Conservation (phyloP, 2,329 filamentous ascomycete genomes). For the Aspergillus sp. region DNA sequence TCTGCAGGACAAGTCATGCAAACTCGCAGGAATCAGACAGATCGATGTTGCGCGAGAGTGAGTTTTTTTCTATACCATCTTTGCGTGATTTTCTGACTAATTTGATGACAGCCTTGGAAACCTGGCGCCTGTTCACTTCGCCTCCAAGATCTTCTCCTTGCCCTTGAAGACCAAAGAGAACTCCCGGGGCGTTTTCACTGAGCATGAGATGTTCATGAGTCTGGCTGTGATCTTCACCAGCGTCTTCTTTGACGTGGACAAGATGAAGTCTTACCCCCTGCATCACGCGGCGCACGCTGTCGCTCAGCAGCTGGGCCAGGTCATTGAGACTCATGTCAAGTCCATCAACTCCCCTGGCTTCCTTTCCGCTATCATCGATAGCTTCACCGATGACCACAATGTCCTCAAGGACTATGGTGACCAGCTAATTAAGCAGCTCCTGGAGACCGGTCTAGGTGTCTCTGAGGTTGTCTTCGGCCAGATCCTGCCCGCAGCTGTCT, state of each 20-base stretch:
- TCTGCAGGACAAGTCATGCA: slow-evolving; percentile 64
- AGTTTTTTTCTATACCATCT: slow-evolving; percentile 15
- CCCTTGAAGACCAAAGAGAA: slow-evolving; percentile 55
- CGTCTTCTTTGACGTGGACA: slow-evolving; percentile 67
- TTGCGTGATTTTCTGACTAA: slow-evolving; percentile 7
- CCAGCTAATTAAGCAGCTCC: slow-evolving; percentile 63
- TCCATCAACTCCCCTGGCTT: slow-evolving; percentile 55
- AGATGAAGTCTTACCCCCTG: slow-evolving; percentile 65
- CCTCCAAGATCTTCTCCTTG: slow-evolving; percentile 54
- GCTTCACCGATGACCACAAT: slow-evolving; percentile 52
- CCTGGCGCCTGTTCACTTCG: slow-evolving; percentile 56
- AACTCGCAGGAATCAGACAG: slow-evolving; percentile 61
- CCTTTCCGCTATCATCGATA: slow-evolving; percentile 53
- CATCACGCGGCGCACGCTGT: slow-evolving; percentile 59
- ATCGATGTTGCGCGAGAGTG: slow-evolving; percentile 67
- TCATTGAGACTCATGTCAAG: slow-evolving; percentile 67
- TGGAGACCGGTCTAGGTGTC: slow-evolving; percentile 61
- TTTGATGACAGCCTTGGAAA: slow-evolving; percentile 47
- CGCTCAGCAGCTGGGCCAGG: slow-evolving; percentile 57
- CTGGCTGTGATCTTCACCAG: slow-evolving; percentile 65
- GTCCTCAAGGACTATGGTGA: slow-evolving; percentile 63
- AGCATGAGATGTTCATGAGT: slow-evolving; percentile 59
- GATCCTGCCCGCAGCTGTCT: slow-evolving; percentile 65
- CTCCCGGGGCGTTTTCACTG: slow-evolving; percentile 54
- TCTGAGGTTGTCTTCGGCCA: slow-evolving; percentile 71